Base-by-base conservation (phyloP, 1,284 basidiomycete species). In the Boletus sp. region DNA sequence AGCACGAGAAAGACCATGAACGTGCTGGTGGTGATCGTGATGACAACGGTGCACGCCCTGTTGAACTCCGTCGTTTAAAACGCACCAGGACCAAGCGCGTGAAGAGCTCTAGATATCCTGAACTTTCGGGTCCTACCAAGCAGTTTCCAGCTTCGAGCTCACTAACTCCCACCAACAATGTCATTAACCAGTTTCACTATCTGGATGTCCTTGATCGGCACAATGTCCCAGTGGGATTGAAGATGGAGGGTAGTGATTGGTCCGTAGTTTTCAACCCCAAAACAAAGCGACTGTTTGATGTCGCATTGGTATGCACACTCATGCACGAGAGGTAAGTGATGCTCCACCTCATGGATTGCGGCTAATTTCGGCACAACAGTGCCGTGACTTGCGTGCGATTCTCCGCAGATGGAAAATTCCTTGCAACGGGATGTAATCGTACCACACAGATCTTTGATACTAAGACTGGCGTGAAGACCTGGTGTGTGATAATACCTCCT, bases 231-330 rank as follows among this genome's bases (percentile, higher is more conserved):
- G 65, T 77, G 1, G 77, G 82, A 49, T 56, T 74, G 45, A 82
- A 81, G 67, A 91, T 88, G 68, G 89, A 94, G 66, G 94, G 93
- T 0, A 72, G 75, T 29, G 95, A 98, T 68, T 99, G 95, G 95
- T 89, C 94, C 60, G 93, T 91, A n/a, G 81, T 96, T 44, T 97
- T 93, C 75, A 96, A 93, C 65, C 87, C 90, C 10, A 85, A 88
- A 59, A 81, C 80, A 50, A 90, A 92, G 70, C 76, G 85, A 40
- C 77, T 81, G 50, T 72, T 96, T 47, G 93, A 98, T 66, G 91
- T 99, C 14, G 75, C 74, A 39, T 70, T 98, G 47, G 84, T 94
- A 17, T 91, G 97, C 67, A 96, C 90, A 1, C 73, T 99, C 29
- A 82, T 85, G 62, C 95, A 99, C 66, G 92, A 96, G 67, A 94